Evolutionary conservation across 345 rosid genomes (phyloP), one percentile per base, ranked within the genome.

Genomic region (Eutrema yunnanense): DNA sequence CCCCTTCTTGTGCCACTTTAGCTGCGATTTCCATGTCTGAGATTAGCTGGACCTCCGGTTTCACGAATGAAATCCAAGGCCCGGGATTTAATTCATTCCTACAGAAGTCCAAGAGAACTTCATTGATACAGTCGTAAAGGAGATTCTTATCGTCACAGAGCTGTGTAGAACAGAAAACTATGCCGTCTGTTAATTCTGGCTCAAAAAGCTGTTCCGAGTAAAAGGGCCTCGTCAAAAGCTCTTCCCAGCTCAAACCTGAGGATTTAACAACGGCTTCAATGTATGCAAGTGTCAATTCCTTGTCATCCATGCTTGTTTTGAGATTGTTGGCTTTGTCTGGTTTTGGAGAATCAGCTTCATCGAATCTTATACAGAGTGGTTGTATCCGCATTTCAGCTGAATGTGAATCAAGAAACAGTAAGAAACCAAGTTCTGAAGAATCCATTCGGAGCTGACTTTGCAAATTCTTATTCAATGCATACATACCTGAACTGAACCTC

Each of bases 41-140:
- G 72, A 83, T 59, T 14, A 88, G 84, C 54, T 81, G 87, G 51
- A 81, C 64, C 19, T 74, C 73, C 26, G 89, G 88, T 73, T 83
- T 90, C 56, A 76, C 36, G 67, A 84, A 84, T 29, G 86, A 78
- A 34, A 83, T 76, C 75, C 86, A 82, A 46, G 87, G 86, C 33
- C 85, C 83, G 71, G 83, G 81, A 66, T 85, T 82, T 65, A 83
- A 74, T 44, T 85, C 72, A 40, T 75, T 75, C 72, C 29, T 30
- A 29, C 67, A 71, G 12, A 70, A 76, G 69, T 90, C 96, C 80
- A 80, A 19, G 13, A 95, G 93, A 81, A 82, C 88, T 76, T 95
- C 99, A 10, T 87, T 84, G 60, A 87, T 83, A 63, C 89, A 86
- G 69, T 92, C 93, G 33, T 85, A 76, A 50, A 92, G 85, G 55